These are phyloP conservation scores for Botryotinia calthae DNA, from an alignment of 2,329 filamentous ascomycete species.

Conservation along the genomic window DNA sequence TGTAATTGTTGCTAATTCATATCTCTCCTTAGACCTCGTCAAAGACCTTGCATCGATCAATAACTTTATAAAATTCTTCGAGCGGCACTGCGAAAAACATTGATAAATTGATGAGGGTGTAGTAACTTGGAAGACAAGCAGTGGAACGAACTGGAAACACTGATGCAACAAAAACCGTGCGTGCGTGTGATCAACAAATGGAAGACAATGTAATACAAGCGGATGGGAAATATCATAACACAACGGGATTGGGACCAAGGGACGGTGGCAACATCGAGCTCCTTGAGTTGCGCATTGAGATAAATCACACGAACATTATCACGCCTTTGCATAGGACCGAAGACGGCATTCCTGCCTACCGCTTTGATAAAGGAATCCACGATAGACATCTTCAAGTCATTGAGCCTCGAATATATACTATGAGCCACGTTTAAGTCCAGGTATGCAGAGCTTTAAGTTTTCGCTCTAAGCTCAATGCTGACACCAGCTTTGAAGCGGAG, in stretches of 20 bases:
- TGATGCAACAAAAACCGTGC: too few relatives aligned
- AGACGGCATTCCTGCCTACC: accelerated
- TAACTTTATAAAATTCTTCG: not conserved
- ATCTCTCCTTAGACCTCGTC: not conserved
- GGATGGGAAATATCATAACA: not conserved
- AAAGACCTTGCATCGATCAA: not conserved
- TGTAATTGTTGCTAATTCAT: not conserved
- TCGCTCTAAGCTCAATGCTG: not conserved
- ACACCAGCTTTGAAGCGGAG: not conserved
- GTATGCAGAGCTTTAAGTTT: not conserved
- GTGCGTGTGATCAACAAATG: too few relatives aligned
- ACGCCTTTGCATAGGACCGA: not conserved
- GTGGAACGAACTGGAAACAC: too few relatives aligned
- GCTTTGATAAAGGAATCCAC: not conserved
- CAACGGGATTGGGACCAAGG: not conserved
- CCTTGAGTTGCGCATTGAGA: not conserved
- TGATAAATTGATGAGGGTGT: not conserved
- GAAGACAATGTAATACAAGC: not conserved
- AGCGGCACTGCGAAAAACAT: not conserved
- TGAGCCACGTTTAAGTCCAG: not conserved
- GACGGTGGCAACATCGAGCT: too few relatives aligned
- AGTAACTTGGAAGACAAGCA: not conserved
- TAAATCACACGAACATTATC: not conserved
- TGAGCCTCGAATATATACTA: not conserved
- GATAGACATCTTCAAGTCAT: not conserved